These are phyloP conservation scores for Kluyveromyces aestuarii DNA, from an alignment of 805 yeast species.

Conservation along the genomic window DNA sequence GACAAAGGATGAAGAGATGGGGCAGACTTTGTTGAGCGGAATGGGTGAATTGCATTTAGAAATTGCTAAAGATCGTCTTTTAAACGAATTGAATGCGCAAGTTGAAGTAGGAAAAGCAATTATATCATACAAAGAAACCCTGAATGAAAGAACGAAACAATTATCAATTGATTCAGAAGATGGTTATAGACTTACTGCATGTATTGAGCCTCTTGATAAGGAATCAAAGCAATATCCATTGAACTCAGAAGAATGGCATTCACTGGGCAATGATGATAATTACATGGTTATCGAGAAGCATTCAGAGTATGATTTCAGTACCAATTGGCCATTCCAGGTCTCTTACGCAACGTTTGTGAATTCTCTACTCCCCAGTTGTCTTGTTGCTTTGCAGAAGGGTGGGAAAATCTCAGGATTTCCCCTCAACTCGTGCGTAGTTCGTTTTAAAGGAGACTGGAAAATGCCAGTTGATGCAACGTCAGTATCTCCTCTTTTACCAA, in stretches of 20 bases:
- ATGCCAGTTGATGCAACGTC: constrained; percentile 42
- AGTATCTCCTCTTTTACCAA: constrained; percentile 34
- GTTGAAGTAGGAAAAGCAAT: constrained; percentile 74
- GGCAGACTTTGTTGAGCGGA: constrained; percentile 91
- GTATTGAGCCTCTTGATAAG: constrained; percentile 14
- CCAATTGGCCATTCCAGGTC: constrained; percentile 42
- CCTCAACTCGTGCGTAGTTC: constrained; percentile 50
- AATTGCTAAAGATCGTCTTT: constrained; percentile 68
- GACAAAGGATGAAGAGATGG: constrained; percentile 67
- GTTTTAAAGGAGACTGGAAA: constrained; percentile 39
- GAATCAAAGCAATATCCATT: constrained; percentile 20
- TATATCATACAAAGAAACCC: constrained; percentile 82
- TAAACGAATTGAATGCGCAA: constrained; percentile 75
- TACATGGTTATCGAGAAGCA: constrained; percentile 26
- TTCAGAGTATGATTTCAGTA: constrained; percentile 14
- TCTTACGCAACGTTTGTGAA: constrained; percentile 44
- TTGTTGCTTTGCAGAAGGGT: constrained; percentile 57
- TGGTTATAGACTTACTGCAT: constrained; percentile 15
- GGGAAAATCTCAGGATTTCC: constrained; percentile 43
- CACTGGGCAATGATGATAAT: constrained; percentile 28
- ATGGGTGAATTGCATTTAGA: constrained; percentile 97
- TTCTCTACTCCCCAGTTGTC: constrained; percentile 47
- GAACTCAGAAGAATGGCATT: constrained; percentile 21
- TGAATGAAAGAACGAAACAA: constrained; percentile 13
- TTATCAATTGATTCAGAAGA: constrained; percentile 10